Percentiles rank a stretch among this genome's conserved stretches.
Evolutionary conservation across 768 basidiomycete species (phyloP).

Genomic region (Clathrus columnatus): DNA sequence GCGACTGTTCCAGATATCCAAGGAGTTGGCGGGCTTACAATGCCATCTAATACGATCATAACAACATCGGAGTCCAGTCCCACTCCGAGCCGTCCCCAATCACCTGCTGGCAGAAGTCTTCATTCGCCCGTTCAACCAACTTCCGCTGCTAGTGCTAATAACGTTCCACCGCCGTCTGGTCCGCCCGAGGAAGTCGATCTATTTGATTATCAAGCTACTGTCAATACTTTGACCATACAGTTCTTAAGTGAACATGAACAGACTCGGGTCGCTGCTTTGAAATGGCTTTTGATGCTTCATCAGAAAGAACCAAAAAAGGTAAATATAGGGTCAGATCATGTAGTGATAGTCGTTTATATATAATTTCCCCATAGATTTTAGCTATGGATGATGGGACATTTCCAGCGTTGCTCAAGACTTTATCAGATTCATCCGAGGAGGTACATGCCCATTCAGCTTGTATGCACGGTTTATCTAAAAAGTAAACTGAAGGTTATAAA

Average conservation of each 20-base stretch:
- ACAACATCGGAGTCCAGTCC: conserved; percentile 16
- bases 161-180: conserved; percentile 14
- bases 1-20: neutral
- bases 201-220: conserved; percentile 89
- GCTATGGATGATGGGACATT: conserved; percentile 97
- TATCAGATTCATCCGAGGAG: conserved; percentile 96
- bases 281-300: conserved; percentile 98
- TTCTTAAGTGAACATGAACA: conserved; percentile 96
- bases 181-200: conserved; percentile 50
- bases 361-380: conserved; percentile 52
- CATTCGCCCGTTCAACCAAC: conserved; percentile 19
- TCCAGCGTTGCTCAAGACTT: conserved; percentile 86
- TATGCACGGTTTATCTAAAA: neutral
- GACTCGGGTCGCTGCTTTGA: conserved; percentile 88
- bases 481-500: conserved; percentile 68
- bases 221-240: conserved; percentile 86
- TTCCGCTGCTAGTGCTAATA: conserved; percentile 15
- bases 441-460: conserved; percentile 27
- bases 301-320: conserved; percentile 96
- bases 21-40: neutral
- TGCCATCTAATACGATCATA: neutral
- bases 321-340: conserved; percentile 8
- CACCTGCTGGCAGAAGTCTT: conserved; percentile 29
- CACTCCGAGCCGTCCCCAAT: conserved; percentile 48
- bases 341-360: neutral